phyloP scores from a whole-genome alignment of 1,139 yeast species.

The Debaryomyces nepalensis region DNA sequence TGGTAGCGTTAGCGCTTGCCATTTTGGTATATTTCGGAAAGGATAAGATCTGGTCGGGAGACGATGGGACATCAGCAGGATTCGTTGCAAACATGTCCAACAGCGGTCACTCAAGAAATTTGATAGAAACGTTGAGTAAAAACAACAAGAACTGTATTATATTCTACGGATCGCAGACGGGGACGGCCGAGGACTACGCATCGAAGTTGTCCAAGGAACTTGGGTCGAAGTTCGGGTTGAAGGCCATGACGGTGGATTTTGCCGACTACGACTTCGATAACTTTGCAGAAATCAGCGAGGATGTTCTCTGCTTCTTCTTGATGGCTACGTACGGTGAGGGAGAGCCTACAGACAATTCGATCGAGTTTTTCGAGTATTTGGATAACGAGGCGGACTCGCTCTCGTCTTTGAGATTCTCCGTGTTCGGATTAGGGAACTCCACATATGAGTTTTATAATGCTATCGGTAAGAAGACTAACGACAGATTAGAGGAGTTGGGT shows the following conservation, averaged over 20 bases:
- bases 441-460: conserved; percentile 92
- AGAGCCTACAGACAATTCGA: conserved; percentile 94
- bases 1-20: conserved; percentile 66
- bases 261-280: conserved; percentile 84
- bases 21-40: conserved; percentile 69
- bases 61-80: conserved; percentile 42
- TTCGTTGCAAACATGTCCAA: conserved; percentile 44
- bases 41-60: conserved; percentile 53
- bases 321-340: conserved; percentile 98
- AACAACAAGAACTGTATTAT: conserved; percentile 78
- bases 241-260: conserved; percentile 85
- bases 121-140: conserved; percentile 62
- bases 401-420: conserved; percentile 65
- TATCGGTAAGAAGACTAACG: conserved; percentile 66
- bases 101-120: conserved; percentile 55
- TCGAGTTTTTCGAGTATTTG: conserved; percentile 67
- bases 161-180: conserved; percentile 97
- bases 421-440: conserved; percentile 91
- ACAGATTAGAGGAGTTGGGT: conserved; percentile 59
- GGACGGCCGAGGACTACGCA: conserved; percentile 99
- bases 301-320: conserved; percentile 68
- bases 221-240: conserved; percentile 77
- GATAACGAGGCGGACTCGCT: conserved; percentile 64
- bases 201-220: conserved; percentile 88
- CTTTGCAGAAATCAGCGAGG: conserved; percentile 56